phyloP scores from a whole-genome alignment of 1,284 basidiomycete species.

The Fomitopsis betulina region DNA sequence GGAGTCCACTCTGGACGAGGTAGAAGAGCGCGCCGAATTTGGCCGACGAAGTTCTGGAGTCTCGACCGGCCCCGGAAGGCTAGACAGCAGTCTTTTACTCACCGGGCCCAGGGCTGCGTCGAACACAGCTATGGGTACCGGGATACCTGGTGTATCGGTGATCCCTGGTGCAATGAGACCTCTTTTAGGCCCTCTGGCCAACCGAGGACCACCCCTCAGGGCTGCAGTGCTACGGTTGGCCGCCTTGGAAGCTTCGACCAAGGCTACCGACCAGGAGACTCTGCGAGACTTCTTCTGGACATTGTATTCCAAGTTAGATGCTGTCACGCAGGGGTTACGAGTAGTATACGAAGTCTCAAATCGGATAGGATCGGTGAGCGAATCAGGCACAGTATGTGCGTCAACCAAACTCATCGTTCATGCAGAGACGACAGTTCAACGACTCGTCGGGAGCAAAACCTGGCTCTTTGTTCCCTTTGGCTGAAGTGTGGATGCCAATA shows the following conservation, averaged over 20 bases:
- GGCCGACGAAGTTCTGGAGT: slow-evolving; percentile 53
- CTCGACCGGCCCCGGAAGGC: slow-evolving; percentile 13
- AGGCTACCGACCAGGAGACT: slow-evolving; percentile 79
- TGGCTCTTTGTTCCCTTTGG: slow-evolving; percentile 71
- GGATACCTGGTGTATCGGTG: slow-evolving; percentile 20
- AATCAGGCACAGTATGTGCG: too few species aligned
- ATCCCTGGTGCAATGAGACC: slow-evolving; percentile 13
- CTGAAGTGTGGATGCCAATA: slow-evolving; percentile 90
- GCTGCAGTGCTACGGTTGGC: slow-evolving; percentile 63
- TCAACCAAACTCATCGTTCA: background rate
- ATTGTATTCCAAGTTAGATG: slow-evolving; percentile 93
- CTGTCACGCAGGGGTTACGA: slow-evolving; percentile 90
- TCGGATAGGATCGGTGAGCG: slow-evolving; percentile 79
- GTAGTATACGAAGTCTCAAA: slow-evolving; percentile 90
- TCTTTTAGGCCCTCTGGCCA: background rate
- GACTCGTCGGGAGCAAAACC: slow-evolving; percentile 76
- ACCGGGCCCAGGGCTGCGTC: slow-evolving; percentile 18
- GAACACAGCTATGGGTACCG: slow-evolving; percentile 14
- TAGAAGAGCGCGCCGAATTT: slow-evolving; percentile 82
- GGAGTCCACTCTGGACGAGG: slow-evolving; percentile 87
- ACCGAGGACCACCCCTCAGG: slow-evolving; percentile 27
- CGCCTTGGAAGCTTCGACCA: slow-evolving; percentile 72
- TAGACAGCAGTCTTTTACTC: slow-evolving; percentile 43
- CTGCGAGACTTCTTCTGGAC: slow-evolving; percentile 97
- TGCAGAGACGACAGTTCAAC: slow-evolving; percentile 81